Percentiles rank a stretch among this genome's conserved stretches.
phyloP scores from a whole-genome alignment of 768 basidiomycete genomes.

The Sporobolomyces roseus region DNA sequence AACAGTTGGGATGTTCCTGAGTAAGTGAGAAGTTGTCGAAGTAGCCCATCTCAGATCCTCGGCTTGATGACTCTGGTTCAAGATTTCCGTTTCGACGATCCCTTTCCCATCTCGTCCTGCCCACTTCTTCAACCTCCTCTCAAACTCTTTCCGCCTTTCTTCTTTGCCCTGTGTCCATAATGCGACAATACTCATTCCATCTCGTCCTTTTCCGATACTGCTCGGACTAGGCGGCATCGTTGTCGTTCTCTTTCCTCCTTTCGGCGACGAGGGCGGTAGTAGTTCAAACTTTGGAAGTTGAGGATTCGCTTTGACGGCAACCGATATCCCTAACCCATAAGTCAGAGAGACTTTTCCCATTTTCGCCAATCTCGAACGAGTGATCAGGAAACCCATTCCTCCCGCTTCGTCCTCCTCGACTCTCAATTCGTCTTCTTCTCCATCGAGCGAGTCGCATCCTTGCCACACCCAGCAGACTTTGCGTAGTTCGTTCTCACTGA shows the following conservation, averaged over 20 bases:
- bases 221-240: conserved; percentile 36
- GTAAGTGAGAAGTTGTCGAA: conserved; percentile 2
- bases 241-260: neutral
- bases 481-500: conserved; percentile 36
- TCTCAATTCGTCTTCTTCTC: neutral
- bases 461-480: conserved; percentile 44
- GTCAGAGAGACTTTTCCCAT: conserved; percentile 31
- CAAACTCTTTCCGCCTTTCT: conserved; percentile 35
- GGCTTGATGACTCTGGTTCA: neutral
- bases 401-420: conserved; percentile 24
- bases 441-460: conserved; percentile 18
- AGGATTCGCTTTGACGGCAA: conserved; percentile 39
- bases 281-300: conserved; percentile 41
- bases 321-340: conserved; percentile 43
- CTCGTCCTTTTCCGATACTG: conserved; percentile 37
- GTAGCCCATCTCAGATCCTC: conserved; percentile 13
- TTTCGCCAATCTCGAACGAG: conserved; percentile 26
- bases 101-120: conserved; percentile 10
- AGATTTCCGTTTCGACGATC: conserved; percentile 12
- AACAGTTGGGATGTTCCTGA: conserved; percentile 22
- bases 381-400: conserved; percentile 42
- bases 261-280: conserved; percentile 22
- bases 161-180: conserved; percentile 43
- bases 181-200: conserved; percentile 44
- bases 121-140: conserved; percentile 29